phyloP scores from a whole-genome alignment of 1,284 basidiomycete species.

The Ganoderma boninense region DNA sequence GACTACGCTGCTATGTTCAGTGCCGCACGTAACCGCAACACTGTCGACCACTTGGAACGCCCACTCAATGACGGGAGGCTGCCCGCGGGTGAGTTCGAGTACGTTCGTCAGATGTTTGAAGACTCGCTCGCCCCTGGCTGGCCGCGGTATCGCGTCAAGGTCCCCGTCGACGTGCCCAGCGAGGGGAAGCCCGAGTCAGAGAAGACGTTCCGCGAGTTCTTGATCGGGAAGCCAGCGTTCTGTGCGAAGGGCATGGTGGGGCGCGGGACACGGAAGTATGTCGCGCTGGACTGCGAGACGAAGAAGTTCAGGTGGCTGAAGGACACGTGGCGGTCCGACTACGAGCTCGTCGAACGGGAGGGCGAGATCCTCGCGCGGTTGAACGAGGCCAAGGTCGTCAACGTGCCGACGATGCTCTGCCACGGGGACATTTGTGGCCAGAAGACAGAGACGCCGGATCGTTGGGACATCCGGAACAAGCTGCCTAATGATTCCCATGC shows the following conservation, averaged over 20 bases:
- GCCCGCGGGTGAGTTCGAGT: neutral
- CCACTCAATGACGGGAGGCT: neutral
- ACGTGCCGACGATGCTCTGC: constrained; percentile 1
- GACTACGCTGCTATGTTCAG: neutral
- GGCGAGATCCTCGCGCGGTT: neutral
- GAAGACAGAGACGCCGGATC: neutral
- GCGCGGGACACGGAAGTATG: constrained; percentile 12
- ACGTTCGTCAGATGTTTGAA: constrained; percentile 10
- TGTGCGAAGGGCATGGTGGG: constrained; percentile 6
- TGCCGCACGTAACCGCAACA: neutral
- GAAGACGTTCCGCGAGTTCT: neutral
- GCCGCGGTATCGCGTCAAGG: neutral
- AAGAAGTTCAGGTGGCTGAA: constrained; percentile 14
- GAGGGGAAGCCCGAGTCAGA: too few species aligned
- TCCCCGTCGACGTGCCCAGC: neutral
- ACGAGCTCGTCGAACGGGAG: neutral
- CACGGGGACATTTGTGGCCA: constrained; percentile 16
- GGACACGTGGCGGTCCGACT: constrained; percentile 13
- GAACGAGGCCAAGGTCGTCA: neutral
- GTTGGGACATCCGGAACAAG: neutral
- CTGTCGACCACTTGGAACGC: neutral
- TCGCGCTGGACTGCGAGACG: constrained; percentile 9
- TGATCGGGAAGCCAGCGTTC: constrained; percentile 15
- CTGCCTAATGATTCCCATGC: neutral
- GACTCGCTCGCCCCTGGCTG: neutral